These are phyloP conservation scores for Aspergillus sergii DNA, from an alignment of 2,329 filamentous ascomycete genomes.

Conservation along the genomic window DNA sequence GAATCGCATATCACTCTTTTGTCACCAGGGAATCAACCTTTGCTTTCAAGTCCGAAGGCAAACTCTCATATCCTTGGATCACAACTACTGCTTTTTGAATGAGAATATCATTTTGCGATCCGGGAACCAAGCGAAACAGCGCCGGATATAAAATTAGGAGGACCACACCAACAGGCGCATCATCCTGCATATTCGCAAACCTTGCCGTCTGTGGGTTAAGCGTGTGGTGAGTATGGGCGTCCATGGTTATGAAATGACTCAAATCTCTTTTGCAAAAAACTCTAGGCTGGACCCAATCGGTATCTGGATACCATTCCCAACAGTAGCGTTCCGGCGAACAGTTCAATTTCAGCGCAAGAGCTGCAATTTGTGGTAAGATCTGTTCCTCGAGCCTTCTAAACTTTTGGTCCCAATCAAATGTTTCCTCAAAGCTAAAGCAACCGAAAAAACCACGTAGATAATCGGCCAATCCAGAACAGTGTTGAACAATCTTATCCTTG, in stretches of 20 bases:
- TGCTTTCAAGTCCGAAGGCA: background rate
- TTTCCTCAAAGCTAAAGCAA: background rate
- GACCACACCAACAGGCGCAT: background rate
- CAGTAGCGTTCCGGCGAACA: background rate
- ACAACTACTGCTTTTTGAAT: slow-evolving; percentile 7
- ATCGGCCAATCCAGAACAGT: background rate
- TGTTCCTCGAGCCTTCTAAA: background rate
- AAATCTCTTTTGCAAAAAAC: background rate
- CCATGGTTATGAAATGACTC: background rate
- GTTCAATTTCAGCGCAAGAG: background rate
- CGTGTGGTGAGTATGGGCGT: slow-evolving; percentile 9
- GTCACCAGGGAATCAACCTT: background rate
- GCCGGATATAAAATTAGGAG: slow-evolving; percentile 9
- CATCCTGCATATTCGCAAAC: background rate
- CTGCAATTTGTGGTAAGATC: background rate
- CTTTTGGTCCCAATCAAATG: background rate
- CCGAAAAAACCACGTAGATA: background rate
- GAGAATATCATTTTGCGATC: background rate
- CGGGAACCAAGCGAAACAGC: background rate
- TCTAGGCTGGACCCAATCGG: background rate
- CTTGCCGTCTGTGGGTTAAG: background rate
- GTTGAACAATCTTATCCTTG: background rate
- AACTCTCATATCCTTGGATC: background rate
- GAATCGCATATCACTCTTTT: background rate
- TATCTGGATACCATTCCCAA: background rate